Base-by-base conservation (phyloP, 1,139 yeast species). In the Pichia sp. region DNA sequence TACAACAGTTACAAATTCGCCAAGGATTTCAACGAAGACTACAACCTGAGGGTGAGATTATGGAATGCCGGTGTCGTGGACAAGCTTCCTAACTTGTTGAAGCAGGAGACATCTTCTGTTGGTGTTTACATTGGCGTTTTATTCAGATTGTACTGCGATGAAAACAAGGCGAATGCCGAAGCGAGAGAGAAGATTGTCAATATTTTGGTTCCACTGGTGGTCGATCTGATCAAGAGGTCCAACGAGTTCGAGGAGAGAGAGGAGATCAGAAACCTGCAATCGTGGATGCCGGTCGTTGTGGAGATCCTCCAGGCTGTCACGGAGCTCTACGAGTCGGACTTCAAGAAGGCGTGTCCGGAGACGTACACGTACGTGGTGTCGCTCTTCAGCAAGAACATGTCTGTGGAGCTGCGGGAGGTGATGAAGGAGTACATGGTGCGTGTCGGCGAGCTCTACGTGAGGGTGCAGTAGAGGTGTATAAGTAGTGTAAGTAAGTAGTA, bases 61-160 rank as follows among this genome's bases (percentile, higher is more conserved):
- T 91, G 95, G 84, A 87, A 89, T 61, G 89, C 94, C 10, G 96
- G 97, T 2, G 83, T 90, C 33, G 93, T 91, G 69, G 96, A 89
- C 60, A 85, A 93, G 62, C 75, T 91, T 52, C 99, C 99, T 20
- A 94, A 93, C 61, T 71, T 94, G 57, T 71, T 91, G 57, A 87
- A 88, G 58, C 99, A 94, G 67, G 99, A 94, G 66, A 83, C 95
- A 0, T 82, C 90, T 20, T 81, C 97, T 0, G 85, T 96, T 2
- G 93, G 96, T 2, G 96, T 90, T 2, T 86, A 83, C 65, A 81
- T 93, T 54, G 83, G 85, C 56, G 77, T 90, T 42, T 75, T 88
- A 73, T 86, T 93, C 72, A 76, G 85, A 57, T 71, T 93, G 65
- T 90, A 88, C 65, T 79, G 89, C 57, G 91, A 87, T 59, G 81